phyloP scores from a whole-genome alignment of 208 protist genomes.

The Trypanosoma caninum region DNA sequence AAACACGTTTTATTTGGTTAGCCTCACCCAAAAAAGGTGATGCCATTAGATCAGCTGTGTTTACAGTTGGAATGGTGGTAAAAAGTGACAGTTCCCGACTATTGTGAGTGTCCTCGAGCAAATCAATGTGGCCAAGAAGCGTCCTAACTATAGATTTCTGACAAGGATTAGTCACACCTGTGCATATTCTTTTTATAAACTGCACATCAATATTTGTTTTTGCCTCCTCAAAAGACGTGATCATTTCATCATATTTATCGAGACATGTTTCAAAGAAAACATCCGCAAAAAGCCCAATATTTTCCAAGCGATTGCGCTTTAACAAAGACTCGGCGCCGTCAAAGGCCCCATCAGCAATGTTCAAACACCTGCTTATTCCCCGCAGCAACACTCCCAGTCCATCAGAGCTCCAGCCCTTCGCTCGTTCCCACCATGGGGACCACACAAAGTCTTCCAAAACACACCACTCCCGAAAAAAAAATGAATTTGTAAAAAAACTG shows the following conservation, averaged over 20 bases:
- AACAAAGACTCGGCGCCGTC: neutral
- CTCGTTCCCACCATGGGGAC: neutral
- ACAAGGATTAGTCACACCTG: neutral
- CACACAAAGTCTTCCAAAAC: conserved; percentile 25
- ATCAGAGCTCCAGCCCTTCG: conserved; percentile 11
- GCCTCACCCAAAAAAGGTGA: neutral
- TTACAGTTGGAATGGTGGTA: neutral
- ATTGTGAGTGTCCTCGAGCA: conserved; percentile 8
- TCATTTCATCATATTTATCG: neutral
- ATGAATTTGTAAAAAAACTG: conserved; percentile 27
- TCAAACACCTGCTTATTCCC: neutral
- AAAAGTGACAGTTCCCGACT: neutral
- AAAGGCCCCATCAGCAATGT: neutral
- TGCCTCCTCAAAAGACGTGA: neutral
- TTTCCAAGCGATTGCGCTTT: neutral
- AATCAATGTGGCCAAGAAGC: conserved; percentile 10
- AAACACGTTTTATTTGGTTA: neutral
- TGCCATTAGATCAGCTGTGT: neutral
- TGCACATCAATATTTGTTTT: conserved; percentile 5
- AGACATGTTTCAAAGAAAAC: neutral
- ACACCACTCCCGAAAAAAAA: conserved; percentile 38
- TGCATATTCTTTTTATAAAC: neutral
- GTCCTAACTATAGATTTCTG: neutral
- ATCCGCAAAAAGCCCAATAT: conserved; percentile 11
- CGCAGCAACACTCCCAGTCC: conserved; percentile 17